A percentile compares a stretch with the other conserved stretches of the same genome.
phyloP scores from a whole-genome alignment of 257 asterid species.

The Plectranthus barbatus region DNA sequence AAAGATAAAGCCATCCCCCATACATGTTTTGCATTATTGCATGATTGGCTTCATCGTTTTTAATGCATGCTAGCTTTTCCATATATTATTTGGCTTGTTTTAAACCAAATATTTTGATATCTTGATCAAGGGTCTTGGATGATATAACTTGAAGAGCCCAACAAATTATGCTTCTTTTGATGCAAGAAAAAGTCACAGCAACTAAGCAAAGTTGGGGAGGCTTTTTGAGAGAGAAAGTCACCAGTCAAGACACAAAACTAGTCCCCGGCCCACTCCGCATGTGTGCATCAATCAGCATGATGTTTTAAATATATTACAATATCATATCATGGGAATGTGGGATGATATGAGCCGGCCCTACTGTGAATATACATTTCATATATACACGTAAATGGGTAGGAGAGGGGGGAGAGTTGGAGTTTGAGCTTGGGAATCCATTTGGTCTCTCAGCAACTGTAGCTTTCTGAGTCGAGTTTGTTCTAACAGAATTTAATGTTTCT shows the following conservation, averaged over 20 bases:
- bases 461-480: conserved; percentile 23
- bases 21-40: not conserved
- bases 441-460: conserved; percentile 18
- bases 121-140: too few species aligned
- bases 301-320: too few species aligned
- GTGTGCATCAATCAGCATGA: conserved; percentile 24
- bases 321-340: too few species aligned
- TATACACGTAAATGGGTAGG: not conserved
- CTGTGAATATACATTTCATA: too few species aligned
- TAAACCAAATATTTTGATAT: too few species aligned
- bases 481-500: conserved; percentile 32
- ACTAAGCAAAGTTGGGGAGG: conserved; percentile 40
- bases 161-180: conserved; percentile 50
- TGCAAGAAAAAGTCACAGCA: conserved; percentile 31
- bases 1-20: conserved; percentile 5
- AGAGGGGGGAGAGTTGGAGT: not conserved
- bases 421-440: conserved; percentile 15
- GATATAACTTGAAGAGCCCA: conserved; percentile 39
- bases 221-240: conserved; percentile 22
- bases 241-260: conserved; percentile 26
- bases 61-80: conserved; percentile 14
- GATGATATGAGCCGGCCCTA: too few species aligned
- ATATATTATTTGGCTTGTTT: too few species aligned
- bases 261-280: conserved; percentile 23
- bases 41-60: conserved; percentile 13